Base-by-base conservation (phyloP, 495 filamentous ascomycete genomes). In the Astrothelium macrocarpum region DNA sequence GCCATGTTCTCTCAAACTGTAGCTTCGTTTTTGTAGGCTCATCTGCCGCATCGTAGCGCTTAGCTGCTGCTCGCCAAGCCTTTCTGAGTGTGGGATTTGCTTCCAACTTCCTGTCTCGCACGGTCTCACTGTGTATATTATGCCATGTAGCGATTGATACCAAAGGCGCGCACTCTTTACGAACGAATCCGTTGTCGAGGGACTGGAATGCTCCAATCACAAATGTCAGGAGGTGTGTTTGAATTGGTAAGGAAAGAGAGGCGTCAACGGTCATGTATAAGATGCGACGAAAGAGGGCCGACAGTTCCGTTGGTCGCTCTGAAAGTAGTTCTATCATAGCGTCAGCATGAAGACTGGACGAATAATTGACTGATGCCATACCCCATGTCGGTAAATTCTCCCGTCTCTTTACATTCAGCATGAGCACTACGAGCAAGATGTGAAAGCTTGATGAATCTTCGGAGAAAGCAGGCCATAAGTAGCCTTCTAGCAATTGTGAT, bases 71-170 rank as follows among this genome's bases (percentile, higher is more conserved):
- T 69, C 91, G 87, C 94, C 94, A 99, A 36, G 90, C 87, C 73
- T 96, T 97, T 71, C 82, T 88, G 61, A 91, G 76, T 53, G 87
- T 85, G 5, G 82, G 73, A 36, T 84, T 81, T 65, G 88, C 85
- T 36, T 87, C 83, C 59, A 97, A 79, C 42, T 84, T 81, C 49
- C 74, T 77, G 60, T 91, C 86, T 64, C 90, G 81, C 45, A 84
- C 82, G 32, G 80, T 76, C 23, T 88, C 85, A 64, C 82, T 89
- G 25, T 88, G 88, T 32, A 99, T 76, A 68, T 95, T 93, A 68
- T 96, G 89, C 94, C 94, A 97, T 68, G 95, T 89, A 1, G 90
- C 88, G 67, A 99, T 95, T 0, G 90, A 91, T 46, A 99, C 93
- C 43, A 99, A 79, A 12, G 94, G 90, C 46, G 91, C 95, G 76